Evolutionary conservation across 495 filamentous ascomycete genomes (phyloP), one percentile per base, ranked within the genome.

Genomic region (Oleoguttula mirabilis): DNA sequence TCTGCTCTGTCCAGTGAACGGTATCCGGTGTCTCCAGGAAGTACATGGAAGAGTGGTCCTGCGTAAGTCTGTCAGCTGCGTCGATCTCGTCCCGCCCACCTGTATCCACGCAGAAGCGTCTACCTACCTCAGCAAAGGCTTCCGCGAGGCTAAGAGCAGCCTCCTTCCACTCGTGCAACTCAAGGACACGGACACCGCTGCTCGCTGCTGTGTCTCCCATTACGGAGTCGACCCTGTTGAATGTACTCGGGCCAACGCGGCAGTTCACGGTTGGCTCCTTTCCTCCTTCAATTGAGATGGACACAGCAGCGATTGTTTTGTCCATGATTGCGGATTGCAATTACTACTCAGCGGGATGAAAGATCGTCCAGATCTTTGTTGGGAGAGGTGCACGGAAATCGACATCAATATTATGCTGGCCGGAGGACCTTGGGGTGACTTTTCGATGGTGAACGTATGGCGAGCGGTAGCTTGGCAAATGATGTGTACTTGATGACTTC

Each of bases 61-160:
- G 72, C 30, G 84, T 74, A 4, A 28, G 25, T 28, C 25, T 28
- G 7, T 7, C 25, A n/a, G 7, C 7, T 28, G 7, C 25, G 25
- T 17, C 21, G 24, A 80, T 75, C 56, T 87, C 82, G 46, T 75
- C 69, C n/a, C n/a, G n/a, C n/a, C n/a, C n/a, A n/a, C n/a, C n/a
- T n/a, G n/a, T n/a, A n/a, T n/a, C n/a, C n/a, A n/a, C n/a, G n/a
- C n/a, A n/a, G n/a, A n/a, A n/a, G n/a, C n/a, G n/a, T n/a, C n/a
- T n/a, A n/a, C n/a, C n/a, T n/a, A n/a, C n/a, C 42, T 71, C 75
- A 59, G 85, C 86, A 60, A 88, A 88, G 36, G 83, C 80, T 57
- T 83, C 70, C 21, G 82, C 77, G 40, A 88, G 71, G 48, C 73
- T 75, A 12, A 67, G 54, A 23, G 77, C 77, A 14, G 79, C 82